A percentile compares a stretch with the other conserved stretches of the same genome.
phyloP scores from a whole-genome alignment of 768 basidiomycete genomes.

The Pisolithus sp. region DNA sequence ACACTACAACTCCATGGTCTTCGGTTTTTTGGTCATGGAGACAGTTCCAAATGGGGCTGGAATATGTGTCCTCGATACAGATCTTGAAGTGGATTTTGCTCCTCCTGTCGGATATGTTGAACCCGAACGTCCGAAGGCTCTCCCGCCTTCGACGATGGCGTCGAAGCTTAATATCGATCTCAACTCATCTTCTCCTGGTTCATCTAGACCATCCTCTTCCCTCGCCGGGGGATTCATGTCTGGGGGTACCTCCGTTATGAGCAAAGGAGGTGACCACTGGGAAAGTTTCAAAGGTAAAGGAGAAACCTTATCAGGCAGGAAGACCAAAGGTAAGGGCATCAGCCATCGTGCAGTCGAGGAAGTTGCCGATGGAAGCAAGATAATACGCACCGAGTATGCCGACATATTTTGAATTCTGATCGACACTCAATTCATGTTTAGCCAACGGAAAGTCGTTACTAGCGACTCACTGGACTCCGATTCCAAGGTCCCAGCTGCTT shows the following conservation, averaged over 20 bases:
- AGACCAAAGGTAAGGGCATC: slow-evolving; percentile 93
- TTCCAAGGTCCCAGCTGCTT: slow-evolving; percentile 77
- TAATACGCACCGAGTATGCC: slow-evolving; percentile 84
- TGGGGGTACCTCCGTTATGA: slow-evolving; percentile 45
- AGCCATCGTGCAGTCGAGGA: slow-evolving; percentile 77
- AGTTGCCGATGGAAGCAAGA: slow-evolving; percentile 76
- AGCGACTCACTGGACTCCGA: slow-evolving; percentile 70
- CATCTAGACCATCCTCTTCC: slow-evolving; percentile 73
- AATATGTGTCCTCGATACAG: slow-evolving; percentile 88
- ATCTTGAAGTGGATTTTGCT: slow-evolving; percentile 97
- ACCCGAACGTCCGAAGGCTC: slow-evolving; percentile 79
- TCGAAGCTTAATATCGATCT: slow-evolving; percentile 94
- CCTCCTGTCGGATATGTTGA: slow-evolving; percentile 91
- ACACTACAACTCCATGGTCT: slow-evolving; percentile 91
- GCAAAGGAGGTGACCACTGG: slow-evolving; percentile 78
- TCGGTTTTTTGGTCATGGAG: slow-evolving; percentile 96
- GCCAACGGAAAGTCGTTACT: slow-evolving; percentile 79
- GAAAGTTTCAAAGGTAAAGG: slow-evolving; percentile 97
- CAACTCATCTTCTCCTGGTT: slow-evolving; percentile 79
- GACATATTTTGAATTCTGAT: background rate
- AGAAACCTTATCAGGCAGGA: slow-evolving; percentile 82
- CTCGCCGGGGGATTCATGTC: slow-evolving; percentile 61
- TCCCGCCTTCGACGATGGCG: slow-evolving; percentile 87
- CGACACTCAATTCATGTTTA: slow-evolving; percentile 28
- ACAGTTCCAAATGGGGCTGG: slow-evolving; percentile 79